Percentiles rank a stretch among this genome's conserved stretches.
These are phyloP conservation scores for Setaria italica DNA, from an alignment of 202 grass and related monocot species.

Conservation along the genomic window DNA sequence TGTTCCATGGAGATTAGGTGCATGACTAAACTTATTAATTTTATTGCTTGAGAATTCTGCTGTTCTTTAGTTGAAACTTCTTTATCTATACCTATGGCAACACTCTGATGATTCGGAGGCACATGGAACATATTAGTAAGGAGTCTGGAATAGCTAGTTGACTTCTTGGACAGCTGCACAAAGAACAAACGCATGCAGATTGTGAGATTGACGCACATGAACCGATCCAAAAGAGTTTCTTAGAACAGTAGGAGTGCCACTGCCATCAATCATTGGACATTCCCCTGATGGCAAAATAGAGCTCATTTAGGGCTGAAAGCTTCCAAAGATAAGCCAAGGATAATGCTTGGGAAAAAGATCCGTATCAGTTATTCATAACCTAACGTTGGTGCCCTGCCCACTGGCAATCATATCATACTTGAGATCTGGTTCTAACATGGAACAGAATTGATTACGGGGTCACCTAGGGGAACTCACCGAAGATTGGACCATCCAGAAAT, in stretches of 20 bases:
- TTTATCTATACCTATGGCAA: neutral
- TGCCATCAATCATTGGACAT: neutral
- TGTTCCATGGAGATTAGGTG: neutral
- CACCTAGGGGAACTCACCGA: neutral
- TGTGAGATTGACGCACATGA: neutral
- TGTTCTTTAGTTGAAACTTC: neutral
- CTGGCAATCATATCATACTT: neutral
- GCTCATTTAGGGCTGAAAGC: neutral
- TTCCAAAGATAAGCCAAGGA: conserved; percentile 16
- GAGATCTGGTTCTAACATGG: neutral
- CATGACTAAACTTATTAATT: neutral
- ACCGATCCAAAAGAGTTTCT: neutral
- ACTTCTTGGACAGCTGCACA: neutral
- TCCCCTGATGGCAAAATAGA: conserved; percentile 10
- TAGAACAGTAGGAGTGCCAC: neutral
- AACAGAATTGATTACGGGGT: no score
- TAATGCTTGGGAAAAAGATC: neutral
- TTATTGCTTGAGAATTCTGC: neutral
- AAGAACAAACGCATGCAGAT: neutral
- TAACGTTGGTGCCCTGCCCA: neutral
- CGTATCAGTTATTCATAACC: neutral
- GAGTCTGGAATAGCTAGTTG: neutral
- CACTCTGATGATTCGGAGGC: neutral
- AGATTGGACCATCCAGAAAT: neutral
- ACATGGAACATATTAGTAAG: neutral